Base-by-base conservation (phyloP, 768 basidiomycete species). In the Kondoa malvinella region DNA sequence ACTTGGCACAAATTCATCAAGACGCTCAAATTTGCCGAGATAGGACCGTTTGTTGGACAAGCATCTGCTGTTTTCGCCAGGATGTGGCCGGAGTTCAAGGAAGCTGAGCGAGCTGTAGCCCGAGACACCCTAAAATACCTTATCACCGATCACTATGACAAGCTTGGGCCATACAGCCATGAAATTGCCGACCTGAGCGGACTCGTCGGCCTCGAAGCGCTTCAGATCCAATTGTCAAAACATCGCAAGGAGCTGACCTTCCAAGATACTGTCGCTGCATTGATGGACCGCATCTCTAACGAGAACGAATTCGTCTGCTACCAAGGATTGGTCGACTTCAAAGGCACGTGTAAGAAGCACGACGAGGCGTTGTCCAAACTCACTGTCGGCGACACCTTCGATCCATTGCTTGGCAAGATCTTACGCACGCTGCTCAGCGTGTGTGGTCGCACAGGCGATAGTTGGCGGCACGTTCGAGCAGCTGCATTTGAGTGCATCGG, bases 401-500 rank as follows among this genome's bases (percentile, higher is more conserved):
- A 92, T 76, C 82, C 86, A 0, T 75, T 84, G 34, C 81, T 91
- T 34, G 86, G 87, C 1, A 81, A 82, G 50, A 80, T 90, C 64
- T 78, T 92, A 66, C 80, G 82, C 1, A 80, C 82, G 1, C 77
- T 97, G 1, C 81, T 92, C 65, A 76, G 80, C 17, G 84, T 86
- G 0, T 86, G 87, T 0, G 84, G 84, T 65, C 83, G 89, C 8
- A 91, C 94, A 70, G 86, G 85, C 0, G 89, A 92, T 61, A 84
- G 82, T 3, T 81, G 81, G 3, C 87, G 92, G 58, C 74, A 80
- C 1, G 74, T 91, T 8, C 84, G 85, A 21, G 78, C 83, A 57
- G 77, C 88, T 25, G 87, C 90, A 0, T 92, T 86, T 74, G 89
- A 95, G 74, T 95, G 89, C 75, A 84, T 97, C 66, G 91, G 92